Conservation (phyloP, 2,329 filamentous ascomycete genomes). For the Sporothrix inflata region DNA sequence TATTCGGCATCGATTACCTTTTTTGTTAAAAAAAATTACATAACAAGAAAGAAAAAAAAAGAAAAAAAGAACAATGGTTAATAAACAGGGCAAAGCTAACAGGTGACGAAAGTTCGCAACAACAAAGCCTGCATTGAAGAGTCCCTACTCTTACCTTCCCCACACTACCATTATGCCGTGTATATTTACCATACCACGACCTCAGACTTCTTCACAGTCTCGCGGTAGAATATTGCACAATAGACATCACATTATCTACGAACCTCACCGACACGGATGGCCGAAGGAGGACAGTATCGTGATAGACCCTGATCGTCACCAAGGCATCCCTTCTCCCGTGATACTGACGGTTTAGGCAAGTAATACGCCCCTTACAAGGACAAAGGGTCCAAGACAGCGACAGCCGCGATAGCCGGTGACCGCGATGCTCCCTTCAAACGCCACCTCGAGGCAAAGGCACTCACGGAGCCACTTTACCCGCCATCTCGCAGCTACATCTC, state of each 20-base stretch:
- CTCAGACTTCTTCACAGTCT: background rate
- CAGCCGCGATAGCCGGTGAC: background rate
- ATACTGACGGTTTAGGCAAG: background rate
- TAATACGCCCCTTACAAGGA: too few relatives aligned
- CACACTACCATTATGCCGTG: too few relatives aligned
- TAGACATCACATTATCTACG: background rate
- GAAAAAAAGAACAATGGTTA: too few relatives aligned
- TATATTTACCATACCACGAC: too few relatives aligned
- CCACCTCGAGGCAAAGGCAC: background rate
- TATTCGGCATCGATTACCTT: too few relatives aligned
- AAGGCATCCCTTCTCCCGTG: background rate
- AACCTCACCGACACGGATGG: background rate
- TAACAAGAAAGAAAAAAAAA: too few relatives aligned
- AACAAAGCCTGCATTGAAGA: too few relatives aligned
- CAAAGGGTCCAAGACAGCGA: background rate
- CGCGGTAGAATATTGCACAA: background rate
- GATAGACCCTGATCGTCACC: background rate
- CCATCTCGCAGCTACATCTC: background rate
- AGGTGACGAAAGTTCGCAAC: too few relatives aligned
- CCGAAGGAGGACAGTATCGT: background rate
- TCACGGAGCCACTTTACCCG: background rate
- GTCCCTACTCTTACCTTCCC: too few relatives aligned
- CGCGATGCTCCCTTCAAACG: background rate
- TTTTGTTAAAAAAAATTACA: too few relatives aligned
- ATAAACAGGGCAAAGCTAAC: too few relatives aligned